These are phyloP conservation scores for Aspergillus puulaauensis DNA, from an alignment of 2,329 filamentous ascomycete species.

Conservation along the genomic window DNA sequence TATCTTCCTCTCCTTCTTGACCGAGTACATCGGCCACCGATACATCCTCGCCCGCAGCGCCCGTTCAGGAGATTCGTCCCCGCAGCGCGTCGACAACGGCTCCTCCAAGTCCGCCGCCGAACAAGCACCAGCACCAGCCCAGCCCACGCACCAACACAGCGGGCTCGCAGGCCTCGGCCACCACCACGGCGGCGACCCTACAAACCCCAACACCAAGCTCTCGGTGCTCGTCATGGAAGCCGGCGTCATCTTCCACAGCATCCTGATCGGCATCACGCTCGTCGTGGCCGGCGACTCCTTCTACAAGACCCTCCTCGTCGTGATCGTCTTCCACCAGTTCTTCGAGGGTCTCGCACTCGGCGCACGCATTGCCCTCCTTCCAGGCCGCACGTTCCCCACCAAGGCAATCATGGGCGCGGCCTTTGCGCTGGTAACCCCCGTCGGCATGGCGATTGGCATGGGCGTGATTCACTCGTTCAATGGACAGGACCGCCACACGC, in stretches of 20 bases:
- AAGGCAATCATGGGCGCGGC: conserved; percentile 61
- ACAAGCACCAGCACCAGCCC: neutral
- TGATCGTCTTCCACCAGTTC: conserved; percentile 76
- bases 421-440: conserved; percentile 71
- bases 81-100: neutral
- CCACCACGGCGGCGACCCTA: conserved; percentile 32
- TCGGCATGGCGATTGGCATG: conserved; percentile 79
- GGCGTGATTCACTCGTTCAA: conserved; percentile 71
- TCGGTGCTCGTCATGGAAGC: conserved; percentile 69
- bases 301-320: conserved; percentile 55
- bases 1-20: conserved; percentile 68
- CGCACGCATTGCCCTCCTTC: conserved; percentile 64
- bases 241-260: conserved; percentile 71
- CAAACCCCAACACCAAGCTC: conserved; percentile 50
- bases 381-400: conserved; percentile 26
- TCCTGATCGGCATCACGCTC: conserved; percentile 52
- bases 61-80: neutral
- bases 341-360: conserved; percentile 76
- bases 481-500: conserved; percentile 66
- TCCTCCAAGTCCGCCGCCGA: conserved; percentile 1
- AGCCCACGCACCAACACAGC: neutral
- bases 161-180: conserved; percentile 31
- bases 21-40: conserved; percentile 67
- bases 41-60: conserved; percentile 42
- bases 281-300: conserved; percentile 52